Percentiles rank a stretch among this genome's conserved stretches.
These are phyloP conservation scores for Coniferiporia sulphurascens DNA, from an alignment of 1,284 basidiomycete species.

Conservation along the genomic window DNA sequence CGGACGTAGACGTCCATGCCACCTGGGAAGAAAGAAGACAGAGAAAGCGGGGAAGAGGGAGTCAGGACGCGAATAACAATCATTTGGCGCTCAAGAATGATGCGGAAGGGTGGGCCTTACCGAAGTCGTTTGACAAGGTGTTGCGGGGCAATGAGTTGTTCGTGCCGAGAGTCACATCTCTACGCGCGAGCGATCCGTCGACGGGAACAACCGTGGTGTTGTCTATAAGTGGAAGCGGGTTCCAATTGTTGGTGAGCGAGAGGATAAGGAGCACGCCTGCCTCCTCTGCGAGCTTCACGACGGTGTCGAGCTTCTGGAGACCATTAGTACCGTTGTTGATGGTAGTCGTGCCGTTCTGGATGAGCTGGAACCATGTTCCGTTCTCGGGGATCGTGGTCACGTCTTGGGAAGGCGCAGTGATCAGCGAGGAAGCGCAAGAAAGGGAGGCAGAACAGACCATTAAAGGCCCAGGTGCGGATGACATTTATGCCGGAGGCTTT, in stretches of 20 bases:
- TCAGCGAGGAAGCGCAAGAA: not conserved
- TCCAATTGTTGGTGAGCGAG: slow-evolving; percentile 34
- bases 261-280: slow-evolving; percentile 28
- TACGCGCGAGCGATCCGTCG: slow-evolving; percentile 22
- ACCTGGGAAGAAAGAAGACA: slow-evolving; percentile 6
- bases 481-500: slow-evolving; percentile 28
- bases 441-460: slow-evolving; percentile 19
- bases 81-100: not conserved
- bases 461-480: slow-evolving; percentile 30
- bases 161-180: slow-evolving; percentile 33
- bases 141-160: slow-evolving; percentile 45
- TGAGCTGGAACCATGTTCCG: slow-evolving; percentile 25
- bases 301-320: slow-evolving; percentile 28
- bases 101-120: slow-evolving; percentile 34
- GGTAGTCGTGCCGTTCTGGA: slow-evolving; percentile 26
- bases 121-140: slow-evolving; percentile 55
- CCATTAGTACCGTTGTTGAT: slow-evolving; percentile 32
- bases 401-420: slow-evolving; percentile 15
- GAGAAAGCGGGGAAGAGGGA: not conserved
- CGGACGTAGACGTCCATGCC: slow-evolving; percentile 65
- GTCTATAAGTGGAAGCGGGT: slow-evolving; percentile 24
- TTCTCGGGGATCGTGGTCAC: slow-evolving; percentile 23
- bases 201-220: slow-evolving; percentile 16
- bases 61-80: not conserved
- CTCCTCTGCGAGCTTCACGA: slow-evolving; percentile 27